These are phyloP conservation scores for Tieghemiomyces parasiticus DNA, from an alignment of 192 early-diverging fungal genomes.

Conservation along the genomic window DNA sequence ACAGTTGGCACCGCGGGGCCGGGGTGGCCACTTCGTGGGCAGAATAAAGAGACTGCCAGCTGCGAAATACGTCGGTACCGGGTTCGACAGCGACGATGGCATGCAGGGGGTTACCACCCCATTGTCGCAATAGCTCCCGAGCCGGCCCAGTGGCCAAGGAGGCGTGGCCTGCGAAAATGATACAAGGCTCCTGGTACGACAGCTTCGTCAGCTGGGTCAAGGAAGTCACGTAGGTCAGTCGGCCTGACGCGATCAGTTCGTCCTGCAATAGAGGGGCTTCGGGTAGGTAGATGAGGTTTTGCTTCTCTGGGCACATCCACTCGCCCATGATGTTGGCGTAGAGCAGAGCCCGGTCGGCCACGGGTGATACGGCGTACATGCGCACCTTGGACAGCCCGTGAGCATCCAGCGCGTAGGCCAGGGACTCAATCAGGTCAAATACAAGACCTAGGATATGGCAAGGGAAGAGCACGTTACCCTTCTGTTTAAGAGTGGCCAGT, in stretches of 20 bases:
- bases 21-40: background rate
- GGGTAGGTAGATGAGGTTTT: conserved; percentile 1
- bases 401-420: conserved; percentile 35
- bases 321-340: conserved; percentile 74
- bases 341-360: conserved; percentile 60
- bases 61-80: background rate
- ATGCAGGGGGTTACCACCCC: background rate
- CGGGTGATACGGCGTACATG: conserved; percentile 54
- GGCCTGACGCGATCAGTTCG: background rate
- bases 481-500: conserved; percentile 27
- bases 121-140: background rate
- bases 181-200: conserved; percentile 5
- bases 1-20: background rate
- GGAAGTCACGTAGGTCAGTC: background rate
- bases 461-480: conserved; percentile 55
- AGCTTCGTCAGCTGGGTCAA: background rate
- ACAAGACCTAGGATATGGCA: conserved; percentile 51
- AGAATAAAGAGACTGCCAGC: background rate
- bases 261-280: conserved; percentile 1
- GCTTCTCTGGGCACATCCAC: conserved; percentile 33
- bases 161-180: conserved; percentile 2
- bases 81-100: background rate
- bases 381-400: conserved; percentile 43
- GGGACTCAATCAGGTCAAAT: conserved; percentile 53
- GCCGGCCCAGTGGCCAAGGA: background rate